These are phyloP conservation scores for Pyricularia sp. DNA, from an alignment of 2,329 filamentous ascomycete genomes.

Conservation along the genomic window DNA sequence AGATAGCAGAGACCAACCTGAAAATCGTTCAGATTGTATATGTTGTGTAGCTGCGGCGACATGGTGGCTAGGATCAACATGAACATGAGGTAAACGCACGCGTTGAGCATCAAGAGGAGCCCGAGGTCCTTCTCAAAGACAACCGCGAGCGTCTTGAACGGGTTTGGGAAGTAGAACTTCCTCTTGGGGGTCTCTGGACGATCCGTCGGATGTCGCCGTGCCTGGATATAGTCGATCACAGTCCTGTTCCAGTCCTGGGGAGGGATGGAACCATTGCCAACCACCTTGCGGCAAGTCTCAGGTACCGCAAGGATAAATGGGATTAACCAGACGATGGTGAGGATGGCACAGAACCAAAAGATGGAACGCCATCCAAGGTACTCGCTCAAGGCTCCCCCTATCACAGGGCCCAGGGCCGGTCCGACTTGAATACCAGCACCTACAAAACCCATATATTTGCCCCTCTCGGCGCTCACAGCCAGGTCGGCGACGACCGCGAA, in stretches of 20 bases:
- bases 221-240: constrained; percentile 32
- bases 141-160: constrained; percentile 38
- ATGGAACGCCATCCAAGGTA: constrained; percentile 55
- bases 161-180: constrained; percentile 41
- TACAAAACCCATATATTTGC: constrained; percentile 59
- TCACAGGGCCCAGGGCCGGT: constrained; percentile 41
- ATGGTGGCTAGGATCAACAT: constrained; percentile 40
- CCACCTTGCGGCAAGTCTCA: constrained; percentile 44
- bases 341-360: constrained; percentile 56
- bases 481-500: constrained; percentile 63
- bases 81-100: constrained; percentile 42
- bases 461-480: constrained; percentile 53
- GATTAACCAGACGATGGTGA: constrained; percentile 34
- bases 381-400: constrained; percentile 51
- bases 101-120: constrained; percentile 37
- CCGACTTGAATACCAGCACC: constrained; percentile 44
- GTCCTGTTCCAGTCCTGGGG: constrained; percentile 46
- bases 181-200: constrained; percentile 20
- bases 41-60: constrained; percentile 34
- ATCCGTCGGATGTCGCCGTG: constrained; percentile 18
- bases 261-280: constrained; percentile 49
- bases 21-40: constrained; percentile 37
- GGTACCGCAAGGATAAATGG: constrained; percentile 44
- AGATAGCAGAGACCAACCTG: constrained; percentile 41
- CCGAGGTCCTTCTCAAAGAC: constrained; percentile 45